These are phyloP conservation scores for Aspergillus pseudonomiae DNA, from an alignment of 2,329 filamentous ascomycete species.

Conservation along the genomic window DNA sequence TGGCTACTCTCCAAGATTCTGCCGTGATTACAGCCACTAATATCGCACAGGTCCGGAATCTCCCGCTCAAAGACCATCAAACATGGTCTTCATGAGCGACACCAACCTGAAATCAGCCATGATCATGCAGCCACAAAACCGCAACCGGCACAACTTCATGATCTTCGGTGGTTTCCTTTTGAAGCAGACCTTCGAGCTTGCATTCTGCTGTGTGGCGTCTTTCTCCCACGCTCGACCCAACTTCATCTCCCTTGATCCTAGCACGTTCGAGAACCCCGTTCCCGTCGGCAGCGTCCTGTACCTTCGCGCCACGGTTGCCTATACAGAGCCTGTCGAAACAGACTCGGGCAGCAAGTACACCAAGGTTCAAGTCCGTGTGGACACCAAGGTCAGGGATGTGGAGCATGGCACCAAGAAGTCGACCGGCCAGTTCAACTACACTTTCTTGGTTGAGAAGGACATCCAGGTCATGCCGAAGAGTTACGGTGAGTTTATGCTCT, in stretches of 20 bases:
- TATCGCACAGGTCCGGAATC: constrained; percentile 55
- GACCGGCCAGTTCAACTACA: constrained; percentile 77
- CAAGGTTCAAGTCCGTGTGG: constrained; percentile 70
- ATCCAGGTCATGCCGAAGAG: constrained; percentile 67
- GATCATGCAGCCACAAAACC: constrained; percentile 76
- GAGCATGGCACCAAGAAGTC: constrained; percentile 69
- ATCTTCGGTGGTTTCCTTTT: constrained; percentile 77
- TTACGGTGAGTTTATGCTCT: constrained; percentile 68
- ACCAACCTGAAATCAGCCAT: constrained; percentile 66
- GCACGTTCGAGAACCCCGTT: constrained; percentile 74
- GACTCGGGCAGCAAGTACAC: constrained; percentile 55
- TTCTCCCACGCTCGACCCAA: constrained; percentile 71
- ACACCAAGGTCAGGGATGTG: constrained; percentile 72
- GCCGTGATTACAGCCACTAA: constrained; percentile 3
- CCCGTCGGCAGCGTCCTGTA: constrained; percentile 76
- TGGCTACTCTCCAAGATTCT: not conserved
- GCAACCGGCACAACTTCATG: constrained; percentile 74
- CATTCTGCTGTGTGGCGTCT: constrained; percentile 73
- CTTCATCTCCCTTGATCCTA: constrained; percentile 73
- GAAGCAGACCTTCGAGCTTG: constrained; percentile 74
- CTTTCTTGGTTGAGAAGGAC: constrained; percentile 67
- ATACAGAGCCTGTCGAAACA: constrained; percentile 64
- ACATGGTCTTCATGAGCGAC: constrained; percentile 65
- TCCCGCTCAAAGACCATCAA: constrained; percentile 56
- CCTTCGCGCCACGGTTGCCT: constrained; percentile 71